Conservation (phyloP, 2,329 filamentous ascomycete genomes). For the Cladosporium halotolerans region DNA sequence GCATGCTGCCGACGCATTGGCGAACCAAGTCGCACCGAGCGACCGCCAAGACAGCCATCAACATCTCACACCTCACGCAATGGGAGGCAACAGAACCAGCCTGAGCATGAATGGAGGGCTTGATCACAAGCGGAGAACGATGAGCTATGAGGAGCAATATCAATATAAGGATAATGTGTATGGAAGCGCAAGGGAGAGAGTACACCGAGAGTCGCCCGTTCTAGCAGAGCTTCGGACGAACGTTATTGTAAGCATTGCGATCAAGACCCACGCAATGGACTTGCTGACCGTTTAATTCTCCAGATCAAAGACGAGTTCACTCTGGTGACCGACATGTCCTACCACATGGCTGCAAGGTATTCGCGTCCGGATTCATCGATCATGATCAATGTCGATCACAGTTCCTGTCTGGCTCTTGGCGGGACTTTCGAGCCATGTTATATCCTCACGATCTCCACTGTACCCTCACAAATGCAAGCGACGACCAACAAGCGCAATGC, state of each 20-base stretch:
- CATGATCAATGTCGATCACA: conserved; percentile 69
- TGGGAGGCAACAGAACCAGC: conserved; percentile 14
- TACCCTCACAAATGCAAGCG: conserved; percentile 62
- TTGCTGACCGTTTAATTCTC: conserved; percentile 11
- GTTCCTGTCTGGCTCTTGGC: conserved; percentile 66
- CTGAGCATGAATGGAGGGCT: conserved; percentile 14
- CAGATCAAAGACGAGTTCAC: conserved; percentile 70
- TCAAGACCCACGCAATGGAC: conserved; percentile 8
- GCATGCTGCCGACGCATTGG: conserved; percentile 14
- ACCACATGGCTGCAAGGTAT: conserved; percentile 68
- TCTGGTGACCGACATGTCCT: conserved; percentile 67
- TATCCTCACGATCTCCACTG: conserved; percentile 64
- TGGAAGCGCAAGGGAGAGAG: conserved; percentile 6
- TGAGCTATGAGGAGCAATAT: conserved; percentile 31
- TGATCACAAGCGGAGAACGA: conserved; percentile 28
- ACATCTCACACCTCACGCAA: neutral
- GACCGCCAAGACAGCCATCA: neutral
- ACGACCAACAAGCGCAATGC: conserved; percentile 77
- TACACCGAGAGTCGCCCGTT: conserved; percentile 33
- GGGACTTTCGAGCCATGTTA: conserved; percentile 76
- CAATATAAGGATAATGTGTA: conserved; percentile 25
- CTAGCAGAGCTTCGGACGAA: conserved; percentile 45
- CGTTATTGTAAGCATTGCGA: conserved; percentile 40
- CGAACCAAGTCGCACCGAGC: conserved; percentile 4
- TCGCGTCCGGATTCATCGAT: conserved; percentile 67